Conservation (phyloP, 2,329 filamentous ascomycete species). For the Nigrospora osmanthi region DNA sequence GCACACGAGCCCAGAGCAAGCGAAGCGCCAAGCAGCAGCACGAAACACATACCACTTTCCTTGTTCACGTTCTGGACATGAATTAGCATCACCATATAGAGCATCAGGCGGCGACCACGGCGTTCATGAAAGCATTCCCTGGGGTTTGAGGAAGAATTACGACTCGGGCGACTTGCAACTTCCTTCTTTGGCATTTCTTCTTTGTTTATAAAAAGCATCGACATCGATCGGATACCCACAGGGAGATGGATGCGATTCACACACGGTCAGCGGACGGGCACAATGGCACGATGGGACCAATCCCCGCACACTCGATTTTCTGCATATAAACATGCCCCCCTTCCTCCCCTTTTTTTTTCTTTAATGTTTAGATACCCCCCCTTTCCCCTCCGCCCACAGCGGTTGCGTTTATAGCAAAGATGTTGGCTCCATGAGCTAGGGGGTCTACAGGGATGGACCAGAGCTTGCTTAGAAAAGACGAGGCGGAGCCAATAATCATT, state of each 20-base stretch:
- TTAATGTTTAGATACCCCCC: slow-evolving; percentile 3
- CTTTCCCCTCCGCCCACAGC: neutral
- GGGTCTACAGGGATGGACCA: too few species aligned
- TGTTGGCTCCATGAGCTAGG: too few species aligned
- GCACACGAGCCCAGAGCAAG: too few species aligned
- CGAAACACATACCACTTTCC: neutral
- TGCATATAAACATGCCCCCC: neutral
- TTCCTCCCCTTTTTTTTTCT: neutral
- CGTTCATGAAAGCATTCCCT: neutral
- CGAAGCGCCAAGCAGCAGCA: neutral
- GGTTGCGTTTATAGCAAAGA: too few species aligned
- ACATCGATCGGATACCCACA: neutral
- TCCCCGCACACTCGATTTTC: neutral
- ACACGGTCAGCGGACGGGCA: neutral
- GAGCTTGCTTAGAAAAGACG: too few species aligned
- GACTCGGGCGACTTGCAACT: neutral
- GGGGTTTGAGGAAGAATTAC: too few species aligned
- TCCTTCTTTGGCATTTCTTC: neutral
- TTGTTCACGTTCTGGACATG: slow-evolving; percentile 1
- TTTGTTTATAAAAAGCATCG: neutral
- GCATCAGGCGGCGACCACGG: neutral
- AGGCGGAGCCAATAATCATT: too few species aligned
- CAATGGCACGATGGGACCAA: neutral
- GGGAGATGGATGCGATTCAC: too few species aligned
- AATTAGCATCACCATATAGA: neutral